Conservation (phyloP, 495 filamentous ascomycete species). For the Parathielavia hyrcaniae region DNA sequence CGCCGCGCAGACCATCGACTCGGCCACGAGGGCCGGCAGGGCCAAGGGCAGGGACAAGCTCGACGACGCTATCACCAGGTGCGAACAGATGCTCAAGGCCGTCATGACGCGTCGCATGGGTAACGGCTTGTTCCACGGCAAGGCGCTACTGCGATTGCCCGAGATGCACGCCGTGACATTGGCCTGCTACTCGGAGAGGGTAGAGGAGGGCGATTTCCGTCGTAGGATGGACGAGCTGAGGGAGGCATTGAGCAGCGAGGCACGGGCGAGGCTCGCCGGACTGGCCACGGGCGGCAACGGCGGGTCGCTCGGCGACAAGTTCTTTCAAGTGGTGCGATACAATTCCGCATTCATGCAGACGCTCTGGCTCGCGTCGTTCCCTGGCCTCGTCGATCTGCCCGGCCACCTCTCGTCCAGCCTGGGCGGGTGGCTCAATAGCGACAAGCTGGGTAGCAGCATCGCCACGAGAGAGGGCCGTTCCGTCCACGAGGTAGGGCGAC, state of each 20-base stretch:
- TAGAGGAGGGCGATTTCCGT: not conserved
- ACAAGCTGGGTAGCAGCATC: not conserved
- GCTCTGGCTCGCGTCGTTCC: not conserved
- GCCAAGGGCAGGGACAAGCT: not conserved
- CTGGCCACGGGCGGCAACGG: not conserved
- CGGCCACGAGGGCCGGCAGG: not conserved
- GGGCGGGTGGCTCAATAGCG: slow-evolving; percentile 6
- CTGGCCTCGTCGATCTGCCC: not conserved
- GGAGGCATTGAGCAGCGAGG: not conserved
- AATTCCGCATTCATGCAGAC: not conserved
- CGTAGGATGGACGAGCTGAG: not conserved
- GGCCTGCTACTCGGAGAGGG: no score
- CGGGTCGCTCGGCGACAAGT: no score
- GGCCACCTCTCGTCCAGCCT: not conserved
- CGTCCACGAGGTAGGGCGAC: not conserved
- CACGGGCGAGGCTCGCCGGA: not conserved
- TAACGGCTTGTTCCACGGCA: not conserved
- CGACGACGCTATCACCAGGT: not conserved
- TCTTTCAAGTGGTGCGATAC: not conserved
- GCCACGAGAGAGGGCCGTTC: slow-evolving; percentile 4
- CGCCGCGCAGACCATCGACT: not conserved
- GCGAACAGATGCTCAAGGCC: not conserved
- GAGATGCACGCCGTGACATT: no score
- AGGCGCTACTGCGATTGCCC: not conserved
- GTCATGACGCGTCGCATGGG: not conserved